Base-by-base conservation (phyloP, 805 yeast genomes). In the Wickerhamiella lipophila region DNA sequence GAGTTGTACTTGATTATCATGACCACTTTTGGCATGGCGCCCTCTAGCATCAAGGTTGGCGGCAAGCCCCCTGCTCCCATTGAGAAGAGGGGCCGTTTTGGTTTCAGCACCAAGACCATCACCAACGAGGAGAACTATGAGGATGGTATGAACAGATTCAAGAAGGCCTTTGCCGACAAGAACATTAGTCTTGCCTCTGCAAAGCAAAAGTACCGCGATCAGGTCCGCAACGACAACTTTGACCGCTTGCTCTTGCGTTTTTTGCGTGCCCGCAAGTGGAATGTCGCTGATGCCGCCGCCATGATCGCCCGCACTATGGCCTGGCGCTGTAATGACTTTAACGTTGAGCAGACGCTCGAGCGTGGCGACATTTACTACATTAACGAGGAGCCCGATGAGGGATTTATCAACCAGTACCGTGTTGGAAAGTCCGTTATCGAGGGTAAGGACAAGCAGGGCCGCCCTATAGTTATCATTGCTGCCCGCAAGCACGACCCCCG, bases 251-350 rank as follows among this genome's bases (percentile, higher is more conserved):
- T 84, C 25, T 70, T 88, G 59, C 74, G 94, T 58, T 88, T 81
- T 58, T 65, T 84, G 26, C 73, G 95, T 56, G 96, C 96, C 34
- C 78, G 96, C 66, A 86, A 85, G 65, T 86, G 86, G 81, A 77
- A 83, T 55, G 71, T 79, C 22, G 80, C 77, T 56, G 76, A 78
- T 59, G 73, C 87, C 0, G 61, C 83, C 49, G 68, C 70, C 15
- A 86, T 87, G 95, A 59, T 85, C 47, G 71, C 80, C n/a, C 70
- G 73, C 52, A 79, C 94, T 6, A 62, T 85, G 57, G 71, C 74
- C 53, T 88, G 96, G 95, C 77, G 97, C 60, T 54, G 68, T n/a
- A 70, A 72, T 38, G 82, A 76, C 52, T 71, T 72, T 47, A 68
- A 76, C 8, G 78, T 81, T 30, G 86, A 84, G 58, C 65, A 73